Conservation (phyloP, 169 alveolate genomes). For the Cryptosporidium tyzzeri region DNA sequence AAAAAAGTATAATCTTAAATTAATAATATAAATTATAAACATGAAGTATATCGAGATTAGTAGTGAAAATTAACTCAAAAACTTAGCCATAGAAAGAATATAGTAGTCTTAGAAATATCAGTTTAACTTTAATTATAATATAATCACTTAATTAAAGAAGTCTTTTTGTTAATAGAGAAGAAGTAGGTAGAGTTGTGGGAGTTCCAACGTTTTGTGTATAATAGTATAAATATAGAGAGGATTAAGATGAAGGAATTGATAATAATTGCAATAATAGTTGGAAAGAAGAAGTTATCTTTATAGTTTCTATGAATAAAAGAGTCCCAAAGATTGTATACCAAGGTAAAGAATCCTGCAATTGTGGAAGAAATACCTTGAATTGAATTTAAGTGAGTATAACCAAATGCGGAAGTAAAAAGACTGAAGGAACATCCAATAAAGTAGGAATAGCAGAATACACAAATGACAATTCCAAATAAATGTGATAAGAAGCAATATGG, state of each 20-base stretch:
- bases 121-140: constrained; percentile 9
- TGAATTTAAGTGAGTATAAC: constrained; percentile 53
- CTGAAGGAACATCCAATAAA: constrained; percentile 72
- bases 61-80: not conserved
- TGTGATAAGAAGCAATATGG: constrained; percentile 55
- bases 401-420: constrained; percentile 49
- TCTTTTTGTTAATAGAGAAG: constrained; percentile 30
- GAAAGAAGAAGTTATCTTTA: constrained; percentile 4
- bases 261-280: constrained; percentile 29
- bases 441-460: constrained; percentile 67
- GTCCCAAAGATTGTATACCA: constrained; percentile 46
- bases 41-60: not conserved
- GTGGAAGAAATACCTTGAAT: constrained; percentile 73
- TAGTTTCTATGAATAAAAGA: constrained; percentile 28
- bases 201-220: constrained; percentile 49
- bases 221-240: constrained; percentile 1
- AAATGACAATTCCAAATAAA: constrained; percentile 46
- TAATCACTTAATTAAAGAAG: constrained; percentile 20
- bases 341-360: constrained; percentile 51
- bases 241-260: constrained; percentile 31
- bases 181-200: constrained; percentile 21
- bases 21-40: too few species aligned
- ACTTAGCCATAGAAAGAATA: not conserved
- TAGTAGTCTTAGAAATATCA: not conserved
- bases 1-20: too few species aligned